These are phyloP conservation scores for Taiwanofungus camphoratus DNA, from an alignment of 1,284 basidiomycete species.

Conservation along the genomic window DNA sequence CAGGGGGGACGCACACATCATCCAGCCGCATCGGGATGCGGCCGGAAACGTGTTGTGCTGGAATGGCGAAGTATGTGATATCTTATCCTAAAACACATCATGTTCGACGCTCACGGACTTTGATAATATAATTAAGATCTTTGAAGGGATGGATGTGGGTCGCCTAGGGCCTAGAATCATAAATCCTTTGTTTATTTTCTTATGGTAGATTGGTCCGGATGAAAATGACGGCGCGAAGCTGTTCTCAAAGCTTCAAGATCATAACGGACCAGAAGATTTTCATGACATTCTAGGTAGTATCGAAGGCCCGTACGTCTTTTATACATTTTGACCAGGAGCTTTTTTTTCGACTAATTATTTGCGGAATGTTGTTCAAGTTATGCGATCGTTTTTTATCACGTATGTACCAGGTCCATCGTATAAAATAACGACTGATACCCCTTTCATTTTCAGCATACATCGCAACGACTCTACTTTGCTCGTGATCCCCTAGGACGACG, in stretches of 20 bases:
- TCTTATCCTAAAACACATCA: neutral
- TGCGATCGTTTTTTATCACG: slow-evolving; percentile 78
- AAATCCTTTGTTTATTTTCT: slow-evolving; percentile 1
- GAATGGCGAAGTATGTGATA: slow-evolving; percentile 77
- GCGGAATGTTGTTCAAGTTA: slow-evolving; percentile 47
- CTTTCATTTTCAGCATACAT: slow-evolving; percentile 2
- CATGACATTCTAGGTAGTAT: slow-evolving; percentile 51
- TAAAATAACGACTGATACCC: neutral
- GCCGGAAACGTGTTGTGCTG: slow-evolving; percentile 70
- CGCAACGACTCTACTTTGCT: slow-evolving; percentile 36
- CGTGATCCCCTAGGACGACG: slow-evolving; percentile 90
- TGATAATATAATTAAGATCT: too few species aligned
- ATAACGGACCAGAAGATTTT: slow-evolving; percentile 39
- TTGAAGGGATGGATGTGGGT: slow-evolving; percentile 66
- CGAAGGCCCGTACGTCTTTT: slow-evolving; percentile 81
- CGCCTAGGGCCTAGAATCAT: neutral
- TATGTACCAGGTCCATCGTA: slow-evolving; percentile 27
- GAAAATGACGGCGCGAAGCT: slow-evolving; percentile 81
- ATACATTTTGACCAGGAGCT: slow-evolving; percentile 5
- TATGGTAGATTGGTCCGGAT: slow-evolving; percentile 38
- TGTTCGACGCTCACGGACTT: too few species aligned
- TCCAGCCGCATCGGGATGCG: slow-evolving; percentile 64
- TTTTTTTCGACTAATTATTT: slow-evolving; percentile 4
- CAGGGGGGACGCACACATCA: slow-evolving; percentile 54
- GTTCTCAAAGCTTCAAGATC: slow-evolving; percentile 43